Base-by-base conservation (phyloP, 1,284 basidiomycete genomes). In the Cryptococcus deneoformans region DNA sequence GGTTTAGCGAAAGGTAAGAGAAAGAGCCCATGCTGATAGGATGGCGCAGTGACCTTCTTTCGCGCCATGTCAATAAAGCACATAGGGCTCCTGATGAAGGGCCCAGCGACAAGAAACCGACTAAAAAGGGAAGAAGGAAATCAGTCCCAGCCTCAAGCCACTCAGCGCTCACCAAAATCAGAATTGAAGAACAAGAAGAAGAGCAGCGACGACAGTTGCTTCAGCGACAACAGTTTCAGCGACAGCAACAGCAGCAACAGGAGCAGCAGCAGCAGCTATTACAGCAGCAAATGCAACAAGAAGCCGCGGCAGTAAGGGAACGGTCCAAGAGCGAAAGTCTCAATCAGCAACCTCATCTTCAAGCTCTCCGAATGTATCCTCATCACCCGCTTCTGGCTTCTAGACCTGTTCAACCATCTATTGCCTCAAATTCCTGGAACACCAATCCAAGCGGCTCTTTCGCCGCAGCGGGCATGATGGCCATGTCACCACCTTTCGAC, bases 21-120 rank as follows among this genome's bases (percentile, higher is more conserved):
- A 53, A 35, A 29, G 29, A 39, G 20, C 12, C 46, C 1, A 11
- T 37, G 36, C 37, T 54, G 37, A 51, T 45, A 12, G 11, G 45
- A 34, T 50, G 39, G 5, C 29, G 39, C 65, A 90, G 88, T 72
- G 90, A 93, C 79, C 82, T 93, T 3, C 84, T 92, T 47, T 91
- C 90, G 3, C 80, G 91, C 64, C 91, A 93, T 70, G 83, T 92
- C 64, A 92, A 92, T 78, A 93, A 93, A 69, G 91, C 90, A 62
- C 91, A 93, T 74, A 67, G 68, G 56, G 58, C 59, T 67, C 83
- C 53, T 73, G 87, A 69, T 84, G 87, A 71, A 84, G 85, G 44
- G 78, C 60, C 53, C n/a, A 53, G 54, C 36, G 53, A 58, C 56
- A 58, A 67, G 46, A 64, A 64, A 55, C 54, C 59, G 3, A 58